Evolutionary conservation across 129 eudicot species (phyloP), one percentile per base, ranked within the genome.

Genomic region (Lactuca sativa): DNA sequence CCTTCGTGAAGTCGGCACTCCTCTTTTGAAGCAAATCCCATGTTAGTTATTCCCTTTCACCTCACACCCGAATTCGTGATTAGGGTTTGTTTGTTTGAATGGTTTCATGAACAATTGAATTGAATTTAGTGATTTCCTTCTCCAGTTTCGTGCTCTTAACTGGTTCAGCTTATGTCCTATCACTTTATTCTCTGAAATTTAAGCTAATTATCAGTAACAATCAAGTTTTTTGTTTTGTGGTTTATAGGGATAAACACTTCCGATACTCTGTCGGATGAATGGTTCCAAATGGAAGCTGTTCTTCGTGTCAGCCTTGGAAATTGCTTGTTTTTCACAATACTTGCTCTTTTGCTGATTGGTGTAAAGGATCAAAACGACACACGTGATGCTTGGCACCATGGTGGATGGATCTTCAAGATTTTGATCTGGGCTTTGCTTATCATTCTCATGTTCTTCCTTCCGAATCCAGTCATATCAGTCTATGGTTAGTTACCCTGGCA

Each of bases 311-410:
- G 99, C 82, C 75, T 90, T 73, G 99, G 97, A 52, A 95, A 85
- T 77, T 95, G 88, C 73, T 78, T 95, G 82, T 95, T 95, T 80
- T 95, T 95, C 44, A 82, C 74, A 17, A 69, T 88, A 64, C 88
- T 95, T 71, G 86, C 97, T 60, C 65, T 90, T 13, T 65, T 95
- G 73, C 87, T 95, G 97, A 95, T 95, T 70, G 95, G 99, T 53
- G 65, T 95, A 44, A 95, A 95, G 75, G 97, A 95, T 85, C 97
- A 95, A 74, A 95, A 90, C 44, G 99, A 95, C 77, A 83, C 44
- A 75, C 97, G 99, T 59, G 99, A 95, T 81, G 76, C 95, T 43
- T 83, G 85, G 93, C 99, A 95, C 66, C 99, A 95, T 77, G 99
- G 97, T 71, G 97, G 97, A 60, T 95, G 99, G 99, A 74, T 78